Conservation (phyloP, 2,329 filamentous ascomycete species). For the Cryphonectria japonica region DNA sequence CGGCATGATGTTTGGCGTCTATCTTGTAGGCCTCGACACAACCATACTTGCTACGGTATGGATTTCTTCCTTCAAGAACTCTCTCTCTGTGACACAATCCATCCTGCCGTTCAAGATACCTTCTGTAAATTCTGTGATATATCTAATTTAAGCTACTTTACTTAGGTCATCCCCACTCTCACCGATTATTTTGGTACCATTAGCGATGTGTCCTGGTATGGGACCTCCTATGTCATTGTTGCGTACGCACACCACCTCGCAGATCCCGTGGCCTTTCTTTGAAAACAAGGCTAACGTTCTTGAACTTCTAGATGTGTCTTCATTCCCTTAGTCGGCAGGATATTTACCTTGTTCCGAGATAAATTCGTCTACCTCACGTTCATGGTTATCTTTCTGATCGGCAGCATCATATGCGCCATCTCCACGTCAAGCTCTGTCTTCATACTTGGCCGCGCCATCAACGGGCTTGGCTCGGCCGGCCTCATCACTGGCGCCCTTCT, state of each 20-base stretch:
- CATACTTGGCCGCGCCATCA: neutral
- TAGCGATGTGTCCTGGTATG: neutral
- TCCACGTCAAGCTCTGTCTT: conserved; percentile 1
- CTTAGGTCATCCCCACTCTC: neutral
- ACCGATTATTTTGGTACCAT: neutral
- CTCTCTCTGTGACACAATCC: too few species aligned
- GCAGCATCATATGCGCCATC: neutral
- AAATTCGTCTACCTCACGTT: neutral
- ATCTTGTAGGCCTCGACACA: neutral
- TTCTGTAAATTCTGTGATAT: neutral
- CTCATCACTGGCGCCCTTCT: neutral
- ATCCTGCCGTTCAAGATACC: too few species aligned
- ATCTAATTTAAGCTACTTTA: neutral
- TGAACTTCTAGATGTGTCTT: neutral
- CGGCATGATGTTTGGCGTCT: neutral
- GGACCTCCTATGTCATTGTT: neutral
- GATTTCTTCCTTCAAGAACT: too few species aligned
- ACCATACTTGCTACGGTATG: neutral
- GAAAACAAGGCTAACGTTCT: neutral
- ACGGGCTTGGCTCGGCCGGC: neutral
- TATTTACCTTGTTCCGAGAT: neutral
- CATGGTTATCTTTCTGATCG: neutral
- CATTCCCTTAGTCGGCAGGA: neutral
- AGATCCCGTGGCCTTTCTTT: too few species aligned
- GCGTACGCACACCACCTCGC: neutral